phyloP scores from a whole-genome alignment of 2,329 filamentous ascomycete species.

The Aspergillus latus region DNA sequence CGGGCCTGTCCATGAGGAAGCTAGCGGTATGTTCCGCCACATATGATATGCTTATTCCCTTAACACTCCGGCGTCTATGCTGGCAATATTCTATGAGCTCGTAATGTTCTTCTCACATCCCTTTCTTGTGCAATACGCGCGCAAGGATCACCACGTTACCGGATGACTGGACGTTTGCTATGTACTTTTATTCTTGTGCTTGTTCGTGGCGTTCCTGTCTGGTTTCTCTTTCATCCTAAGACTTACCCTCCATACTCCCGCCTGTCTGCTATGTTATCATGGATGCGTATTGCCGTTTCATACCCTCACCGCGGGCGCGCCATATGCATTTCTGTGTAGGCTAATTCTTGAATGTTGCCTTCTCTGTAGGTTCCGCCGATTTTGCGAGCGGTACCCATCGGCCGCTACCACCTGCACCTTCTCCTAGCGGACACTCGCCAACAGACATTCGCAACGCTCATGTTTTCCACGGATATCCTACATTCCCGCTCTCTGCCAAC shows the following conservation, averaged over 20 bases:
- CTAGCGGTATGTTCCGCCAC: slow-evolving; percentile 98
- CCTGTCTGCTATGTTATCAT: slow-evolving; percentile 24
- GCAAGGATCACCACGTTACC: slow-evolving; percentile 11
- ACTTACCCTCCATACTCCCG: slow-evolving; percentile 7
- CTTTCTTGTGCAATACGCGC: neutral
- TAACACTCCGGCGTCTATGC: slow-evolving; percentile 4
- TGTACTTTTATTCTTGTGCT: slow-evolving; percentile 14
- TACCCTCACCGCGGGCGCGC: slow-evolving; percentile 14
- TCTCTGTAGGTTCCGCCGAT: slow-evolving; percentile 38
- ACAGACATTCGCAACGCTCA: slow-evolving; percentile 72
- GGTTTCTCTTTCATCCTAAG: slow-evolving; percentile 4
- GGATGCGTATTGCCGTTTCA: slow-evolving; percentile 16
- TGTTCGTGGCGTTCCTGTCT: slow-evolving; percentile 4
- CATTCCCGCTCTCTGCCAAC: slow-evolving; percentile 58
- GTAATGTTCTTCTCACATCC: slow-evolving; percentile 10
- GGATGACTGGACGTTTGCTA: slow-evolving; percentile 7
- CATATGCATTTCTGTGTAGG: slow-evolving; percentile 40
- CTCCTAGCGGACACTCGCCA: slow-evolving; percentile 51
- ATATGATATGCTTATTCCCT: slow-evolving; percentile 60
- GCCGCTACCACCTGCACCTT: slow-evolving; percentile 65
- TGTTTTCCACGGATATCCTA: slow-evolving; percentile 69
- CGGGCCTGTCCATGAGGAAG: slow-evolving; percentile 63
- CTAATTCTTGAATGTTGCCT: slow-evolving; percentile 36
- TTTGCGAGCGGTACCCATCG: slow-evolving; percentile 54
- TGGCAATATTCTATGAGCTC: slow-evolving; percentile 16